A percentile compares a stretch with the other conserved stretches of the same genome.
phyloP scores from a whole-genome alignment of 495 filamentous ascomycete genomes.

The Beverwykella pulmonaria region DNA sequence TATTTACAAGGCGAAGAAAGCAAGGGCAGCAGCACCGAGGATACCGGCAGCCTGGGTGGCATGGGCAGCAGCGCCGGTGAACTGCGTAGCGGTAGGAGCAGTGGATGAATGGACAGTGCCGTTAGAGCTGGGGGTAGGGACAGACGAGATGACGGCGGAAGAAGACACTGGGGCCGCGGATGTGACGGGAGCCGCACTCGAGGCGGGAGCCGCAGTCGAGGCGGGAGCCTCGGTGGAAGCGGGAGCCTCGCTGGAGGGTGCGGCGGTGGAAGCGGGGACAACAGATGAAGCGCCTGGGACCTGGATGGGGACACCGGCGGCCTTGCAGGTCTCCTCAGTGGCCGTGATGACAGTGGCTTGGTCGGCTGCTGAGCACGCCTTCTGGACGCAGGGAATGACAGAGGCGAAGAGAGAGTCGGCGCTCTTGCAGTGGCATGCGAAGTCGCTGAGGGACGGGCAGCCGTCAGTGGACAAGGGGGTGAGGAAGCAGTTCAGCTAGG shows the following conservation, averaged over 20 bases:
- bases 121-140: slow-evolving; percentile 15
- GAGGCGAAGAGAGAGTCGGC: slow-evolving; percentile 43
- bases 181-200: slow-evolving; percentile 5
- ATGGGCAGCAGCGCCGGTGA: slow-evolving; percentile 32
- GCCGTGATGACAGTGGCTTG: slow-evolving; percentile 45
- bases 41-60: slow-evolving; percentile 34
- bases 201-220: not conserved
- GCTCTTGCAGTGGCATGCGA: slow-evolving; percentile 57
- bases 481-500: slow-evolving; percentile 52
- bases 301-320: slow-evolving; percentile 25
- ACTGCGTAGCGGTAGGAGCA: slow-evolving; percentile 16
- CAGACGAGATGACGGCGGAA: slow-evolving; percentile 1
- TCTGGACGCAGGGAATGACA: slow-evolving; percentile 53
- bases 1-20: slow-evolving; percentile 37
- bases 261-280: slow-evolving; percentile 1
- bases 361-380: slow-evolving; percentile 47
- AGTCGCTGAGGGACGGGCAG: slow-evolving; percentile 52
- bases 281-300: slow-evolving; percentile 13
- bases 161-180: slow-evolving; percentile 1
- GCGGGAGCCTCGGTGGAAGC: not conserved
- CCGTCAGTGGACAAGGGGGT: slow-evolving; percentile 49
- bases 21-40: slow-evolving; percentile 34
- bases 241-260: not conserved
- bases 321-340: slow-evolving; percentile 26
- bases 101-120: slow-evolving; percentile 8